phyloP scores from a whole-genome alignment of 495 filamentous ascomycete genomes.

The Annulohypoxylon stygium region DNA sequence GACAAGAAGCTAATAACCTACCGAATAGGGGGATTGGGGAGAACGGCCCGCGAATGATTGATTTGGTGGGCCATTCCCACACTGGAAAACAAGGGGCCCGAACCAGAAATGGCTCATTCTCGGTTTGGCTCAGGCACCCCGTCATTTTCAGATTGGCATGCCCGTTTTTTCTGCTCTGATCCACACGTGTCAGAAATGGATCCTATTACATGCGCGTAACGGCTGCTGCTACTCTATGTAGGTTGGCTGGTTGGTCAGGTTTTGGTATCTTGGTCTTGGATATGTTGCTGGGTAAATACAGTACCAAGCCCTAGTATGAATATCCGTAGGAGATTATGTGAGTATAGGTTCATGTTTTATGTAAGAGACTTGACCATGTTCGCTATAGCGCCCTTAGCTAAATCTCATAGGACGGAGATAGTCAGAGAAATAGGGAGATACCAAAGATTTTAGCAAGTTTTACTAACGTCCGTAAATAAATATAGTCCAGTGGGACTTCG shows the following conservation, averaged over 20 bases:
- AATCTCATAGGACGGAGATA: background rate
- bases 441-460: background rate
- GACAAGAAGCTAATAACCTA: conserved; percentile 31
- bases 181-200: conserved; percentile 46
- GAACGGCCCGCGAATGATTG: conserved; percentile 44
- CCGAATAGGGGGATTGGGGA: conserved; percentile 44
- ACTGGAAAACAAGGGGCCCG: conserved; percentile 35
- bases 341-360: background rate
- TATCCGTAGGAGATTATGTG: background rate
- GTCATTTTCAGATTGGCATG: conserved; percentile 41
- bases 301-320: background rate
- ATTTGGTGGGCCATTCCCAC: conserved; percentile 41
- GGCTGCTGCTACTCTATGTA: conserved; percentile 7
- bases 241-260: background rate
- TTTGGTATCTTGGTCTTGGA: background rate
- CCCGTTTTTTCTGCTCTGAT: conserved; percentile 38
- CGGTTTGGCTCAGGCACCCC: conserved; percentile 46
- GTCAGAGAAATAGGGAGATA: background rate
- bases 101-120: conserved; percentile 34
- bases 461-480: conserved; percentile 14
- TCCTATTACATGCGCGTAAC: conserved; percentile 9
- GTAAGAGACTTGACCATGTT: background rate
- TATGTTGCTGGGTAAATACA: background rate
- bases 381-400: conserved; percentile 8
- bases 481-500: conserved; percentile 23